Percentiles rank a stretch among this genome's conserved stretches.
These are phyloP conservation scores for Rhodotorula sp. DNA, from an alignment of 1,284 basidiomycete species.

Conservation along the genomic window DNA sequence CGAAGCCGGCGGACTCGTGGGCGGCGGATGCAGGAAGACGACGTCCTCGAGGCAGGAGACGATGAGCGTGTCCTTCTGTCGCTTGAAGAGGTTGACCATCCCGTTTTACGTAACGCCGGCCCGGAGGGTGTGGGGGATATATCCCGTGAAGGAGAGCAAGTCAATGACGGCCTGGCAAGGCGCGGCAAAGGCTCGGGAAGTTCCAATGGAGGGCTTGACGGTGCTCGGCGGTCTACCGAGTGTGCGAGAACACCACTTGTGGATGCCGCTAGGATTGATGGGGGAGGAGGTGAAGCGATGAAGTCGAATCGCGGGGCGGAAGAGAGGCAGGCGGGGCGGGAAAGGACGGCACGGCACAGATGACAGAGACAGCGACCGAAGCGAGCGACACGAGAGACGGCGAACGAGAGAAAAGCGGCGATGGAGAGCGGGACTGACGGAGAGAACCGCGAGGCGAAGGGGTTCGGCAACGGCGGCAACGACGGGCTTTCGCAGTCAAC, in stretches of 20 bases:
- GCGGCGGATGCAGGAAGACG: constrained; percentile 19
- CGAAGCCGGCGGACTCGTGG: background rate
- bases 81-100: constrained; percentile 10
- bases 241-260: too few species aligned
- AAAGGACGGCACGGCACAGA: constrained; percentile 2
- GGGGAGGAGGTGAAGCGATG: too few species aligned
- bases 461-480: too few species aligned
- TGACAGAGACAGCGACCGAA: background rate
- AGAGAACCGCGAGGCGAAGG: too few species aligned
- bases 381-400: background rate
- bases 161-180: too few species aligned
- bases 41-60: constrained; percentile 25
- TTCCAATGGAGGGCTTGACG: background rate
- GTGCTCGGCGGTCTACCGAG: too few species aligned
- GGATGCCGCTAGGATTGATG: too few species aligned
- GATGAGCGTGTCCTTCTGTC: constrained; percentile 12
- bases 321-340: background rate
- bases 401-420: background rate
- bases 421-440: background rate
- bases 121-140: background rate
- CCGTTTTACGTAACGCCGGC: background rate
- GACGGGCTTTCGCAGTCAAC: too few species aligned
- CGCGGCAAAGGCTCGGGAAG: background rate
- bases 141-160: too few species aligned
- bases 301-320: too few species aligned